Conservation (phyloP, 176 grass and related monocot genomes). For the Avena insularis region DNA sequence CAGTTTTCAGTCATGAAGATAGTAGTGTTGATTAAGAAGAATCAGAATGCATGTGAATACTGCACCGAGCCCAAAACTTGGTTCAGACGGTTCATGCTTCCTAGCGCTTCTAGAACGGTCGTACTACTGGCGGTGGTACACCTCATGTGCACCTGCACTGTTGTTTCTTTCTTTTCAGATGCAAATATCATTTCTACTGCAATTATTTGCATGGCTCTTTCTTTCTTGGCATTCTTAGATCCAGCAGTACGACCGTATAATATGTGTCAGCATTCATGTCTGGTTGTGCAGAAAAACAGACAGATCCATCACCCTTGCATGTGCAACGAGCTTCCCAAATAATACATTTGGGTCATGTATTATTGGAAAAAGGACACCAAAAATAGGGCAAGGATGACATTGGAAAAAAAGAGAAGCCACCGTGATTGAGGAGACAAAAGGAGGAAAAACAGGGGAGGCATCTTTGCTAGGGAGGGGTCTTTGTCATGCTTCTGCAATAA, state of each 20-base stretch:
- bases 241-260: neutral
- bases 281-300: neutral
- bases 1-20: no score
- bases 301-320: slow-evolving; percentile 23
- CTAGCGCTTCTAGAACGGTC: neutral
- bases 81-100: neutral
- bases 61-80: neutral
- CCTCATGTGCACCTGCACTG: neutral
- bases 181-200: slow-evolving; percentile 13
- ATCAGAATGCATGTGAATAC: neutral
- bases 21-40: neutral
- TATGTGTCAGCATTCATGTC: neutral
- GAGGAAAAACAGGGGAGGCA: no score
- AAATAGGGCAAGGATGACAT: no score
- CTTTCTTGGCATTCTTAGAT: slow-evolving; percentile 11
- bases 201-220: slow-evolving; percentile 39
- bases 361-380: no score
- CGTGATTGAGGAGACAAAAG: no score
- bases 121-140: neutral
- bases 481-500: no score
- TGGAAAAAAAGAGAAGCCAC: no score
- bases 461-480: no score
- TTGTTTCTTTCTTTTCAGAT: neutral
- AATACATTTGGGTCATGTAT: no score
- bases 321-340: neutral